Evolutionary conservation across 1,284 basidiomycete species (phyloP).

Genomic region (Coniferiporia sulphurascens): DNA sequence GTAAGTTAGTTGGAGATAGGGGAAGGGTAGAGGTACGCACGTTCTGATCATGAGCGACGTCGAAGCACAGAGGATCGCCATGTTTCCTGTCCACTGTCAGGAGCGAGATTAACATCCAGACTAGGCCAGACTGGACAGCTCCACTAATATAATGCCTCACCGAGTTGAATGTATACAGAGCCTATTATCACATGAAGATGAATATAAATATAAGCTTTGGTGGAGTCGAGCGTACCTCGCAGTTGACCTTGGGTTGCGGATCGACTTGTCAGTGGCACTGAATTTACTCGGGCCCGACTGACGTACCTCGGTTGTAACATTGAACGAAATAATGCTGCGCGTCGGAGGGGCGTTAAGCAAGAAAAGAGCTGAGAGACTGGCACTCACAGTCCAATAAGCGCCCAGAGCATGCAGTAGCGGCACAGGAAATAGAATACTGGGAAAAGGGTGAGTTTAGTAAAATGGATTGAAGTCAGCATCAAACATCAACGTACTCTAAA

Average conservation of each 20-base stretch:
- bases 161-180: constrained; percentile 63
- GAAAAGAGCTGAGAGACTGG: background rate
- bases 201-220: background rate
- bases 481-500: constrained; percentile 14
- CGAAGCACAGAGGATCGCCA: constrained; percentile 58
- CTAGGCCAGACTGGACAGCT: background rate
- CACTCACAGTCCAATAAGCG: constrained; percentile 56
- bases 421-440: constrained; percentile 64
- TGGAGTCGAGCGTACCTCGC: constrained; percentile 38
- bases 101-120: background rate
- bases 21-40: constrained; percentile 31
- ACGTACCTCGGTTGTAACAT: constrained; percentile 43
- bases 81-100: constrained; percentile 50
- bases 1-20: background rate
- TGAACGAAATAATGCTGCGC: constrained; percentile 53
- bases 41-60: constrained; percentile 68
- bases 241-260: constrained; percentile 49
- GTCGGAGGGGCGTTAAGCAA: background rate
- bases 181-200: constrained; percentile 31
- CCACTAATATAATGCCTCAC: constrained; percentile 31
- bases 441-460: too few relatives aligned
- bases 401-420: constrained; percentile 61
- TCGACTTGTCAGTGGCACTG: background rate
- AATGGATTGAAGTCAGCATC: too few relatives aligned
- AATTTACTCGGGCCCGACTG: background rate